phyloP scores from a whole-genome alignment of 2,329 filamentous ascomycete species.

The Talaromyces funiculosus region DNA sequence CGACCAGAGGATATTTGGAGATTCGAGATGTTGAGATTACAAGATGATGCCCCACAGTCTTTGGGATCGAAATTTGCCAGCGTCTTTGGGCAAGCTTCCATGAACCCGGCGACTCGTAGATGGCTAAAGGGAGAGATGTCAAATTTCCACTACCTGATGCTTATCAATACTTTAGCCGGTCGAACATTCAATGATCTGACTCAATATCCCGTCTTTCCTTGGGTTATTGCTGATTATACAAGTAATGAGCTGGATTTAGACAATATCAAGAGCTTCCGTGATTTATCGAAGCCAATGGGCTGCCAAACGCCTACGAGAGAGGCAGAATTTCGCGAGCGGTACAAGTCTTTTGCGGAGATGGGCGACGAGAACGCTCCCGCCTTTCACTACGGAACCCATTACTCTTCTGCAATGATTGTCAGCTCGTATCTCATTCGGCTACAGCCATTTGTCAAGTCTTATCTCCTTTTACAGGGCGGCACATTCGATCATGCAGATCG shows the following conservation, averaged over 20 bases:
- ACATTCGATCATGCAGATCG: slow-evolving; percentile 94
- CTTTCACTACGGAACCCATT: slow-evolving; percentile 97
- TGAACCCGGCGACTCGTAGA: slow-evolving; percentile 76
- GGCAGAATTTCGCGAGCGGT: slow-evolving; percentile 73
- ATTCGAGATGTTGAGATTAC: slow-evolving; percentile 71
- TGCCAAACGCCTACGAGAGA: slow-evolving; percentile 75
- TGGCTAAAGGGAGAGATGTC: slow-evolving; percentile 95
- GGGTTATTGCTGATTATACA: slow-evolving; percentile 92
- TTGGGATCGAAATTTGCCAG: slow-evolving; percentile 86
- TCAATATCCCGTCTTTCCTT: slow-evolving; percentile 96
- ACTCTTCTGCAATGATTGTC: slow-evolving; percentile 98
- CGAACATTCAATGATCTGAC: slow-evolving; percentile 97
- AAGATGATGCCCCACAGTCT: slow-evolving; percentile 57
- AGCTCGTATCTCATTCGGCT: slow-evolving; percentile 92
- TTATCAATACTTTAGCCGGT: slow-evolving; percentile 95
- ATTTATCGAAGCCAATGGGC: slow-evolving; percentile 93
- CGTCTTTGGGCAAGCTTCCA: slow-evolving; percentile 77
- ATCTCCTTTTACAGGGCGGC: slow-evolving; percentile 88
- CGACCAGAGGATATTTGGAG: slow-evolving; percentile 89
- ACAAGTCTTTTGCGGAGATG: slow-evolving; percentile 84
- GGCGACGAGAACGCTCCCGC: slow-evolving; percentile 68
- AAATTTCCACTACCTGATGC: slow-evolving; percentile 98
- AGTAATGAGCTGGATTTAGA: slow-evolving; percentile 86
- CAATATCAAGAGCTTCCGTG: slow-evolving; percentile 78
- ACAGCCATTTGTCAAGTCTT: slow-evolving; percentile 94